Percentiles rank a stretch among this genome's conserved stretches.
Evolutionary conservation across 768 basidiomycete species (phyloP).

Genomic region (Suillus placidus): DNA sequence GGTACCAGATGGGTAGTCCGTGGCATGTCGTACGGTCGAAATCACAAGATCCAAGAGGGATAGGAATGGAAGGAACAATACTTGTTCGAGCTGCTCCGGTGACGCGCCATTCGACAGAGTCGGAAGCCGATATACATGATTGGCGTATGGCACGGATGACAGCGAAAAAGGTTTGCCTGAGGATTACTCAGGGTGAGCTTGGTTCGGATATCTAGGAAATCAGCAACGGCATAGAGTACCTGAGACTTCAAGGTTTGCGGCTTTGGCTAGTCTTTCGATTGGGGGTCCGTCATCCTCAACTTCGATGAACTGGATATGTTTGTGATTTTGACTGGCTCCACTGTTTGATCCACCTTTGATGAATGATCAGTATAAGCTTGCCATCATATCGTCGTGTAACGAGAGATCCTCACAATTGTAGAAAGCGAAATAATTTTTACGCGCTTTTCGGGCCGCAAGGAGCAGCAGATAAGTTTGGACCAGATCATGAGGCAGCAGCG

Average conservation of each 20-base stretch:
- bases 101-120: slow-evolving; percentile 22
- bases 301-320: slow-evolving; percentile 88
- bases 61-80: slow-evolving; percentile 64
- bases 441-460: slow-evolving; percentile 61
- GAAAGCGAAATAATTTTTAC: slow-evolving; percentile 73
- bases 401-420: slow-evolving; percentile 74
- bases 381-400: slow-evolving; percentile 1
- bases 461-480: slow-evolving; percentile 77
- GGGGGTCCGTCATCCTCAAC: slow-evolving; percentile 68
- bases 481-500: slow-evolving; percentile 78
- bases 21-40: slow-evolving; percentile 69
- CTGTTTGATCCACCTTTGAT: slow-evolving; percentile 68
- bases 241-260: slow-evolving; percentile 57
- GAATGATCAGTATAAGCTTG: slow-evolving; percentile 3
- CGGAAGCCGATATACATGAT: slow-evolving; percentile 64
- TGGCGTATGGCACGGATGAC: slow-evolving; percentile 72
- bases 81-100: slow-evolving; percentile 49
- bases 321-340: slow-evolving; percentile 89
- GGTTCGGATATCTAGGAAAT: slow-evolving; percentile 15
- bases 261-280: slow-evolving; percentile 68
- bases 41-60: slow-evolving; percentile 76
- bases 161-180: slow-evolving; percentile 77
- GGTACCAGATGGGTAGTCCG: slow-evolving; percentile 59
- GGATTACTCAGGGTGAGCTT: slow-evolving; percentile 9
- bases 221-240: slow-evolving; percentile 37